phyloP scores from a whole-genome alignment of 805 yeast genomes.

The Barnettozyma salicaria region DNA sequence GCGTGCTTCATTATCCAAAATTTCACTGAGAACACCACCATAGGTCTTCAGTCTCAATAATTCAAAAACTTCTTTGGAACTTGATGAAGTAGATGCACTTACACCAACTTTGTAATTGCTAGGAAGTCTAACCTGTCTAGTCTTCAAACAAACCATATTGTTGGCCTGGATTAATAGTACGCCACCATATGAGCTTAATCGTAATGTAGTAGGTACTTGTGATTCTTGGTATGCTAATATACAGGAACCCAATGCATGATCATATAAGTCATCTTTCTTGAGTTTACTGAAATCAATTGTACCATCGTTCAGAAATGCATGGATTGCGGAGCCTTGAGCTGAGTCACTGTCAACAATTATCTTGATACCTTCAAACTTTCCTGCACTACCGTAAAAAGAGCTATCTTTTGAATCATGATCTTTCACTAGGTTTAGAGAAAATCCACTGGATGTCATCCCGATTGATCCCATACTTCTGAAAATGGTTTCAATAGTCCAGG shows the following conservation, averaged over 20 bases:
- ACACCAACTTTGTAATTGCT: constrained; percentile 44
- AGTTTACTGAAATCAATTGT: constrained; percentile 30
- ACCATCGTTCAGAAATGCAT: constrained; percentile 59
- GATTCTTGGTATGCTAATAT: constrained; percentile 57
- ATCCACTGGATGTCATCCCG: constrained; percentile 49
- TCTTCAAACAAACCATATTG: constrained; percentile 64
- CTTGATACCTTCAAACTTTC: constrained; percentile 56
- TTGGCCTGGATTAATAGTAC: constrained; percentile 64
- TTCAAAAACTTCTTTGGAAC: constrained; percentile 55
- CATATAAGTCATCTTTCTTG: constrained; percentile 23
- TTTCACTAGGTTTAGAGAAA: constrained; percentile 51
- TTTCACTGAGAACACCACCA: constrained; percentile 47
- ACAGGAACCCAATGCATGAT: constrained; percentile 47
- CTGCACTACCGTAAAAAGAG: constrained; percentile 49
- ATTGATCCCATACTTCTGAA: constrained; percentile 53
- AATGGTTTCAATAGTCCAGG: constrained; percentile 56
- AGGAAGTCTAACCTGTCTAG: constrained; percentile 47
- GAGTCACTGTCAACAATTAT: constrained; percentile 49
- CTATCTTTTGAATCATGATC: constrained; percentile 26
- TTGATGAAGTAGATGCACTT: constrained; percentile 39
- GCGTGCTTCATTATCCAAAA: constrained; percentile 51
- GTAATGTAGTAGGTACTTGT: constrained; percentile 63
- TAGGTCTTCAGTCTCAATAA: constrained; percentile 52
- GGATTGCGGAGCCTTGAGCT: constrained; percentile 43
- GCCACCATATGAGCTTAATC: constrained; percentile 50